Conservation (phyloP, 1,284 basidiomycete species). For the Fomitopsis schrenkii region DNA sequence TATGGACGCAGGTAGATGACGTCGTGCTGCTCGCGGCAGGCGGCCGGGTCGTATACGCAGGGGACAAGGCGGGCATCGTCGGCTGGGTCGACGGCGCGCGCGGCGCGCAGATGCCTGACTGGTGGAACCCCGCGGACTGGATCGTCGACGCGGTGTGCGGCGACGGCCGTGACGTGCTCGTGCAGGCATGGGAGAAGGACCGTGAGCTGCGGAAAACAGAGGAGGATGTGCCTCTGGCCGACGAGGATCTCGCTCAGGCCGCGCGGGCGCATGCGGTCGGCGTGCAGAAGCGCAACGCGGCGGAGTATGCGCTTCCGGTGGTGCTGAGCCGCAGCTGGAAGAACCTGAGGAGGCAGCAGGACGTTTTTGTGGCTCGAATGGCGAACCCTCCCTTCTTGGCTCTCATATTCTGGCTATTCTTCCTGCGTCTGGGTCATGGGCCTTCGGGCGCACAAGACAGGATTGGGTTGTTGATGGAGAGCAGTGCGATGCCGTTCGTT, state of each 20-base stretch:
- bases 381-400: not conserved
- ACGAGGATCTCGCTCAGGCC: not conserved
- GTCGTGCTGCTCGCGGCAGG: not conserved
- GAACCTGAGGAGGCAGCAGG: not conserved
- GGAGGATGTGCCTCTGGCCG: not conserved
- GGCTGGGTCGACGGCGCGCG: not conserved
- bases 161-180: not conserved
- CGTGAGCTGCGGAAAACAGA: not conserved
- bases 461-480: not conserved
- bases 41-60: not conserved
- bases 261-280: not conserved
- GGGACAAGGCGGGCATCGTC: not conserved
- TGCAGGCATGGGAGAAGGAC: not conserved
- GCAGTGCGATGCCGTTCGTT: not conserved
- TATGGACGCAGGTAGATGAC: not conserved
- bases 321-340: not conserved
- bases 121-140: slow-evolving; percentile 1
- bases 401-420: not conserved
- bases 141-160: not conserved
- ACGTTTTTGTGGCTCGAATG: not conserved
- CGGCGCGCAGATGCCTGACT: not conserved
- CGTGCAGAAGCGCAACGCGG: not conserved
- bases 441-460: not conserved
- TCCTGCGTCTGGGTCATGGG: not conserved
- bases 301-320: not conserved